Percentiles rank a stretch among this genome's conserved stretches.
Conservation (phyloP, 2,329 filamentous ascomycete genomes). For the Drechslera avenae region DNA sequence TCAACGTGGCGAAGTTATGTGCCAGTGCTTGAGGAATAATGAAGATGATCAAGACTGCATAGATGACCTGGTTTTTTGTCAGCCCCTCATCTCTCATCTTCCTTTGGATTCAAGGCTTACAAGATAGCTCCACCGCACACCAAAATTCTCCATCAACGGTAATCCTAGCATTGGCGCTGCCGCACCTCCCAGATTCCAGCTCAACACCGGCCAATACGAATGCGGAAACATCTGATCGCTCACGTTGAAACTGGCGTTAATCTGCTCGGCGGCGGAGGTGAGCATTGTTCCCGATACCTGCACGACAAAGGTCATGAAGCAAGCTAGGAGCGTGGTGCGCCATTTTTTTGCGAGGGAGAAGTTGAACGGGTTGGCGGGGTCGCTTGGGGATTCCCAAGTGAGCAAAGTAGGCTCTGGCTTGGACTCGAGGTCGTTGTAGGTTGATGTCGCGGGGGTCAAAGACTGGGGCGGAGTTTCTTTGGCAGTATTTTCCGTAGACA, state of each 20-base stretch:
- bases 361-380: slow-evolving; percentile 48
- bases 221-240: slow-evolving; percentile 48
- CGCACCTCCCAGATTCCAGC: slow-evolving; percentile 52
- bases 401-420: slow-evolving; percentile 1
- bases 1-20: slow-evolving; percentile 53
- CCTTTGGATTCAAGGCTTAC: no score
- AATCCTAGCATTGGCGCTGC: slow-evolving; percentile 49
- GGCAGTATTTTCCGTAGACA: neutral
- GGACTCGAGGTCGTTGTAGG: neutral
- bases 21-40: slow-evolving; percentile 52
- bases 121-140: slow-evolving; percentile 53
- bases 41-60: slow-evolving; percentile 50
- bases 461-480: neutral
- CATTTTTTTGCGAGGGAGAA: slow-evolving; percentile 51
- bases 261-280: slow-evolving; percentile 42
- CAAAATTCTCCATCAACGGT: slow-evolving; percentile 53
- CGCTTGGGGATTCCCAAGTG: slow-evolving; percentile 30
- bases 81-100: no score
- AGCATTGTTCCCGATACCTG: slow-evolving; percentile 43
- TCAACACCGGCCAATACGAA: slow-evolving; percentile 50
- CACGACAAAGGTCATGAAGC: slow-evolving; percentile 49
- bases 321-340: slow-evolving; percentile 50
- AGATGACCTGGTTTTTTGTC: slow-evolving; percentile 28
- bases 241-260: slow-evolving; percentile 49
- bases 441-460: neutral